Evolutionary conservation across 2,329 filamentous ascomycete genomes (phyloP).

Genomic region (Beauveria sp.): DNA sequence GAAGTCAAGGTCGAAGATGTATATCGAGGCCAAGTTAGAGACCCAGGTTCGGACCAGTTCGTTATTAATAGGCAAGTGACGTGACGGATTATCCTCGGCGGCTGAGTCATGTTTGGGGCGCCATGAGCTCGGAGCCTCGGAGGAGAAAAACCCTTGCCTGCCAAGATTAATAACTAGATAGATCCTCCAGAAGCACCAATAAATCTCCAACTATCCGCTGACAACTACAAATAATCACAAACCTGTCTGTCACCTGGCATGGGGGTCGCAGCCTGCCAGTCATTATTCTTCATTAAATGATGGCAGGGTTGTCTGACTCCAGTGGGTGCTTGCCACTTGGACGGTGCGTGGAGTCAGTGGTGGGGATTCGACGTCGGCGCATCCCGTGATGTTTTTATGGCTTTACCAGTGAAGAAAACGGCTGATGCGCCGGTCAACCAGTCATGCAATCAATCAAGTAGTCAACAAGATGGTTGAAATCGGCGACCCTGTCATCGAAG

Average conservation of each 20-base stretch:
- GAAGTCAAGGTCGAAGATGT: too few relatives aligned
- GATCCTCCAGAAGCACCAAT: too few relatives aligned
- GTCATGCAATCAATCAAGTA: too few relatives aligned
- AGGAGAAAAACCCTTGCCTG: neutral
- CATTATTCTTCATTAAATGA: too few relatives aligned
- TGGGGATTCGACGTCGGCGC: neutral
- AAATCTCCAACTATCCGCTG: too few relatives aligned
- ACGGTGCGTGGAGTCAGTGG: neutral
- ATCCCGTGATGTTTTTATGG: neutral
- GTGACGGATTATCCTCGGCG: constrained; percentile 10
- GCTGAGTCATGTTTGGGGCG: constrained; percentile 9
- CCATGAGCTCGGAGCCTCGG: neutral
- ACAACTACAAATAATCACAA: neutral
- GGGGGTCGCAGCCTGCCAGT: neutral
- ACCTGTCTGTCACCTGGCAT: neutral
- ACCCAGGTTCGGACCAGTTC: neutral
- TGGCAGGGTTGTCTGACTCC: neutral
- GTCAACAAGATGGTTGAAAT: too few relatives aligned
- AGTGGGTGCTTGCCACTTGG: too few relatives aligned
- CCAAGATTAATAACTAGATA: neutral
- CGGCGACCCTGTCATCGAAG: neutral
- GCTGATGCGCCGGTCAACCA: neutral
- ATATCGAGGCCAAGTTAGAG: neutral
- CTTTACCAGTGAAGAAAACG: too few relatives aligned
- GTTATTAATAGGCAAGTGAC: constrained; percentile 3